A percentile compares a stretch with the other conserved stretches of the same genome.
Conservation (phyloP, 495 filamentous ascomycete genomes). For the Tuber calosporum region DNA sequence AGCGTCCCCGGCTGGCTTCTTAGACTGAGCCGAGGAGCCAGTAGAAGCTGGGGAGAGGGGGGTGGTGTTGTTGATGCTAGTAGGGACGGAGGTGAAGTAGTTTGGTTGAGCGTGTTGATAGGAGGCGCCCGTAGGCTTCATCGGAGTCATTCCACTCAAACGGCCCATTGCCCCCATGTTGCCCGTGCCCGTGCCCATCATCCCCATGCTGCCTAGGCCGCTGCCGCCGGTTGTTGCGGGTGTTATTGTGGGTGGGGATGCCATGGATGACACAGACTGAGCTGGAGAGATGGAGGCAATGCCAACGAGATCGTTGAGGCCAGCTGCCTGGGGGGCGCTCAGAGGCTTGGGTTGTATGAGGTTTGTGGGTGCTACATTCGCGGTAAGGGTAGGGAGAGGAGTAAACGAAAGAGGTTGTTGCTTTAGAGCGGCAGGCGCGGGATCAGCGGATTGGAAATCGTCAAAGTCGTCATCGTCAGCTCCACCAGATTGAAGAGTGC, state of each 20-base stretch:
- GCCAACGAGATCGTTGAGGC: constrained; percentile 68
- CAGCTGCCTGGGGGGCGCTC: constrained; percentile 68
- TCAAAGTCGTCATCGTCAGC: constrained; percentile 93
- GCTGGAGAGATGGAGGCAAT: constrained; percentile 66
- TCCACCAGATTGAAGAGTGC: constrained; percentile 49
- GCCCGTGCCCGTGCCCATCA: constrained; percentile 8
- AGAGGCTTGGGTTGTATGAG: constrained; percentile 70
- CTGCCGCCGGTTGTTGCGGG: constrained; percentile 44
- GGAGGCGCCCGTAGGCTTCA: constrained; percentile 52
- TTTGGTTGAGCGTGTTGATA: constrained; percentile 79
- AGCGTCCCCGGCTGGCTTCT: constrained; percentile 61
- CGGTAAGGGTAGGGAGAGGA: constrained; percentile 45
- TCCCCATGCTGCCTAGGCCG: constrained; percentile 10
- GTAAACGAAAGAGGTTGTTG: constrained; percentile 44
- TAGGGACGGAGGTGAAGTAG: constrained; percentile 80
- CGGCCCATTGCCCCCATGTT: constrained; percentile 17
- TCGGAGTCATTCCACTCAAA: constrained; percentile 43
- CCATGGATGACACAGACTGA: constrained; percentile 43
- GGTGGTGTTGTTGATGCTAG: constrained; percentile 30
- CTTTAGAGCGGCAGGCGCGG: constrained; percentile 48
- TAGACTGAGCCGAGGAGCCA: constrained; percentile 43
- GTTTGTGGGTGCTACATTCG: constrained; percentile 58
- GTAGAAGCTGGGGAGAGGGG: constrained; percentile 43
- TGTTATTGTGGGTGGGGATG: constrained; percentile 51
- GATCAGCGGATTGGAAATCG: constrained; percentile 91